phyloP scores from a whole-genome alignment of 805 yeast species.

The Yamadazyma takamatsuzukensis region DNA sequence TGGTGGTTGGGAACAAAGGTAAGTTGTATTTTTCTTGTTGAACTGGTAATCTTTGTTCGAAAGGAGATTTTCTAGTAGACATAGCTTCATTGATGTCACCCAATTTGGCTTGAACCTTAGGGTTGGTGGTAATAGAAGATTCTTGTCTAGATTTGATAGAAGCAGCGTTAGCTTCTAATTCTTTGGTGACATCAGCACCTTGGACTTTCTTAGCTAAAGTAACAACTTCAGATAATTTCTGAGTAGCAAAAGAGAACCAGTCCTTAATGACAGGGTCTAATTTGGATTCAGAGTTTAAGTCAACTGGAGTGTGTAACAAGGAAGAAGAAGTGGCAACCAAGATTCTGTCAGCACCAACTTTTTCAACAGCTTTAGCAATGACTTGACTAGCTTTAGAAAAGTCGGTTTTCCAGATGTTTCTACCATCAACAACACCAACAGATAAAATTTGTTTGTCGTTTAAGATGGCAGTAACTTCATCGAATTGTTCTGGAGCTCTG shows the following conservation, averaged over 20 bases:
- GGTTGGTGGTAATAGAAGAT: slow-evolving; percentile 88
- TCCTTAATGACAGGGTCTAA: slow-evolving; percentile 88
- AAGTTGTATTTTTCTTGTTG: slow-evolving; percentile 87
- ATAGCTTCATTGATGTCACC: slow-evolving; percentile 69
- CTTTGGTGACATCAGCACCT: slow-evolving; percentile 74
- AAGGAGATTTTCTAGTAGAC: slow-evolving; percentile 82
- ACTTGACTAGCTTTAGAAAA: slow-evolving; percentile 79
- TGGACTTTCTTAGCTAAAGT: slow-evolving; percentile 82
- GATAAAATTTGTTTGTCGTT: slow-evolving; percentile 75
- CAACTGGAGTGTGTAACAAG: slow-evolving; percentile 97
- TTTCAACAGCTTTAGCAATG: slow-evolving; percentile 77
- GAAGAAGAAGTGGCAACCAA: slow-evolving; percentile 95
- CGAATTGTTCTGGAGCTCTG: slow-evolving; percentile 95
- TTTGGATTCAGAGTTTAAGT: slow-evolving; percentile 87
- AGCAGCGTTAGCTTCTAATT: slow-evolving; percentile 80
- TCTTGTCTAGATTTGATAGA: slow-evolving; percentile 81
- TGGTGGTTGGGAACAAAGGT: slow-evolving; percentile 99
- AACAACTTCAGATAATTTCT: slow-evolving; percentile 90
- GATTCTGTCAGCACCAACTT: slow-evolving; percentile 83
- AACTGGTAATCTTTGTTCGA: slow-evolving; percentile 80
- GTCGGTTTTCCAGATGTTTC: slow-evolving; percentile 99
- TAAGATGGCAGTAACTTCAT: slow-evolving; percentile 68
- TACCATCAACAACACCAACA: slow-evolving; percentile 97
- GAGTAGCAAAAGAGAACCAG: slow-evolving; percentile 98
- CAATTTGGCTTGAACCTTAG: slow-evolving; percentile 84